Evolutionary conservation across 352 stramenopile species (phyloP).

Genomic region (Phytophthora pistaciae): DNA sequence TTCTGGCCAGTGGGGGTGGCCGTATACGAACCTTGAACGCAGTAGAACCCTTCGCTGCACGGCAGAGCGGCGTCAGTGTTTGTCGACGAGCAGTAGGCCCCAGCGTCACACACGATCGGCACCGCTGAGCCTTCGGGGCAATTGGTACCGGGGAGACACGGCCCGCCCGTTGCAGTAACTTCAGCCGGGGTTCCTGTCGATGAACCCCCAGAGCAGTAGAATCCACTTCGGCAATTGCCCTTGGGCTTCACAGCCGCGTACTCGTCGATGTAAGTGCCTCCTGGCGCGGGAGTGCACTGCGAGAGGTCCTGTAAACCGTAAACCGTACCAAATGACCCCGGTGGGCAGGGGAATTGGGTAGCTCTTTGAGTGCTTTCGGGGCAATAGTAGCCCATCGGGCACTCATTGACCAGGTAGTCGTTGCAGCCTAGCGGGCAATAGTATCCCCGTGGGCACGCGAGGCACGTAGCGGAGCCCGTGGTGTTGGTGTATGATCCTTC

Average conservation of each 20-base stretch:
- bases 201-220: slow-evolving; percentile 83
- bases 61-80: slow-evolving; percentile 76
- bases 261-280: slow-evolving; percentile 68
- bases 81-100: slow-evolving; percentile 81
- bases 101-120: slow-evolving; percentile 84
- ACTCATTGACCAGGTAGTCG: slow-evolving; percentile 58
- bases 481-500: slow-evolving; percentile 54
- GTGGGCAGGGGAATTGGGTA: slow-evolving; percentile 74
- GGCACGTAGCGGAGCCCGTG: slow-evolving; percentile 36
- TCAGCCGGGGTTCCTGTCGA: slow-evolving; percentile 57
- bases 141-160: slow-evolving; percentile 88
- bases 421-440: slow-evolving; percentile 59
- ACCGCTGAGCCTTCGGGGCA: slow-evolving; percentile 87
- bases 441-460: slow-evolving; percentile 46
- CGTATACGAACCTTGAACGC: slow-evolving; percentile 86
- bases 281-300: slow-evolving; percentile 76
- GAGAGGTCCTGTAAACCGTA: slow-evolving; percentile 36
- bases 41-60: slow-evolving; percentile 90
- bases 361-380: slow-evolving; percentile 61
- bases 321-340: slow-evolving; percentile 75
- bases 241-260: slow-evolving; percentile 57
- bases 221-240: slow-evolving; percentile 78
- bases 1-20: slow-evolving; percentile 72
- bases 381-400: slow-evolving; percentile 88
- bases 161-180: slow-evolving; percentile 52